Evolutionary conservation across 106 monocot species (phyloP).

Genomic region (Acorus calamus): DNA sequence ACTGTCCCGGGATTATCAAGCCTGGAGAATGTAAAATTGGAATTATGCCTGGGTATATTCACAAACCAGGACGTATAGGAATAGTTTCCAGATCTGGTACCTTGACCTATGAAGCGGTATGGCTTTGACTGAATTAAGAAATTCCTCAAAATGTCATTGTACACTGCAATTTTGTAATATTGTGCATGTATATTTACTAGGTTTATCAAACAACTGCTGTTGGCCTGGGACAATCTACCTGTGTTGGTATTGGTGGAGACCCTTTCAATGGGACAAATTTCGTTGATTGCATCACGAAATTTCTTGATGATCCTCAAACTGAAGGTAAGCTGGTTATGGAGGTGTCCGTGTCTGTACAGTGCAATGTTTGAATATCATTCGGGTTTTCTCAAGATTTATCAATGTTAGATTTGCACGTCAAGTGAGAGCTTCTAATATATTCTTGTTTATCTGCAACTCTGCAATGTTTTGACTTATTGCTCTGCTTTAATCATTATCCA

Average conservation of each 20-base stretch:
- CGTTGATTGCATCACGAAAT: conserved; percentile 84
- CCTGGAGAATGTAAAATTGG: conserved; percentile 99
- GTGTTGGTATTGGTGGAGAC: conserved; percentile 97
- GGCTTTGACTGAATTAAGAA: background rate
- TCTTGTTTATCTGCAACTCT: no score
- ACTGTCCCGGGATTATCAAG: conserved; percentile 97
- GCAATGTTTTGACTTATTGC: no score
- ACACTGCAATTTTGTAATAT: background rate
- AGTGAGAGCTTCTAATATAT: no score
- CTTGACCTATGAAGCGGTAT: conserved; percentile 98
- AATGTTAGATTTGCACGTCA: no score
- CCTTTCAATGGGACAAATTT: conserved; percentile 99
- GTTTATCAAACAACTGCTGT: conserved; percentile 99
- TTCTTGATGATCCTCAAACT: conserved; percentile 94
- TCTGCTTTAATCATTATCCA: no score
- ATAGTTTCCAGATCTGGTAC: conserved; percentile 98
- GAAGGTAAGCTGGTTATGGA: conserved; percentile 45
- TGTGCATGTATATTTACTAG: conserved; percentile 22
- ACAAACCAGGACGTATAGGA: conserved; percentile 93
- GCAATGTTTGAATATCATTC: no score
- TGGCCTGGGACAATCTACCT: conserved; percentile 94
- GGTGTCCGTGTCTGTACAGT: no score
- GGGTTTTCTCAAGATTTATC: no score
- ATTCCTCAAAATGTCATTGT: background rate
- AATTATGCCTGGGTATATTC: conserved; percentile 99